Evolutionary conservation across 2,329 filamentous ascomycete species (phyloP), one percentile per base, ranked within the genome.

Genomic region (Colletotrichum sp.): DNA sequence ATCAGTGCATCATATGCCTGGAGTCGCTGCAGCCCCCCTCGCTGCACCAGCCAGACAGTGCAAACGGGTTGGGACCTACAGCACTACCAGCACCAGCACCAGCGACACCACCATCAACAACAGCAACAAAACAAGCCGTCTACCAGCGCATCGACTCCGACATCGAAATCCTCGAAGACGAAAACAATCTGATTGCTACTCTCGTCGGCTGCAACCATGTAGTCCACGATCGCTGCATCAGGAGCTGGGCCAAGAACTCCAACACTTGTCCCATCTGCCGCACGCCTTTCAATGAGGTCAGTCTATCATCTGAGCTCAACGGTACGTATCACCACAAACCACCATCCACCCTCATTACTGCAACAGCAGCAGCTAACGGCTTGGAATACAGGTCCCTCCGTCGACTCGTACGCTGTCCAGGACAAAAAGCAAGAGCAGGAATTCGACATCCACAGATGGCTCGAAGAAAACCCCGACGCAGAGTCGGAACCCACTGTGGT

Each of bases 231-330:
- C 92, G 93, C 66, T 99, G 97, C 84, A 89, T 99, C 78, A 93
- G 94, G 79, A 95, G 95, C 78, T 99, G 97, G 97, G 95, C 96
- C 59, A 95, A 97, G 84, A 94, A 97, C 83, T 96, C 97, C 76
- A 99, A 98, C 85, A 98, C 96, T 82, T 99, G 97, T 84, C 97
- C 97, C 59, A 98, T 99, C 83, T 99, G 97, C 85, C 94, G 97
- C 78, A 94, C 95, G 79, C 92, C 90, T 76, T 98, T 99, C 87
- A 96, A 98, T 84, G 86, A 93, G 79, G 96, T 99, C 77, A 92
- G 97, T 82, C 92, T 99, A 75, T 93, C 93, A 83, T 91, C 94
- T 80, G 91, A 89, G 78, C 86, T 74, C 57, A 74, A 74, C 34
- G 72, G 72, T 74, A 74, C 72, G 72, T 74, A 74, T 72, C 66